Base-by-base conservation (phyloP, 148 eudicot species). In the Arbutus unedo region DNA sequence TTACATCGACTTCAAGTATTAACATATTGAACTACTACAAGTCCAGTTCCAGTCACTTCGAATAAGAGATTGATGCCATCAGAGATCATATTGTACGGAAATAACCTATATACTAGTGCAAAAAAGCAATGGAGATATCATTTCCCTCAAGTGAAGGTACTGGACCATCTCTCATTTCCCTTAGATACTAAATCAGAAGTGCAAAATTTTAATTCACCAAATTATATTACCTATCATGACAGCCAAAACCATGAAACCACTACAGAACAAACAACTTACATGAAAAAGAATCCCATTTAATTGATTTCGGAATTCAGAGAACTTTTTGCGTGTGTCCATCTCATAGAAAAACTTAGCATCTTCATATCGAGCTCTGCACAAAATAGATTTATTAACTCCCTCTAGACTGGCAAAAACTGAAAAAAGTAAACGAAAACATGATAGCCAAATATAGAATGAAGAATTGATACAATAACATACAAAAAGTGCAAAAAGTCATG, bases 311-410 rank as follows among this genome's bases (percentile, higher is more conserved):
- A 97, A 97, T 85, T 97, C 96, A 23, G 93, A 83, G 77, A 92
- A 85, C 84, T 91, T 92, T 88, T 92, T 97, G 53, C 91, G 88
- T 0, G 93, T 88, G 87, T 97, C 99, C 82, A 90, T 84, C 90
- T 92, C 96, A 80, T 97, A 97, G 90, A 97, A 97, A 84, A 97
- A 97, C 81, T 97, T 94, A 57, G 98, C 99, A 90, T 97, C 99
- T 92, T 97, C 98, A 90, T 93, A 97, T 16, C 99, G 96, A 82
- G 99, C 99, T 88, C 99, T 97, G 93, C 82, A 82, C 38, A 51
- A 38, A 51, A 76, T 53, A 15, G 13, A 18, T 13, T 31, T 25
- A 51, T 51, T 81, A 50, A 16, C 21, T 8, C 43, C 76, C 18
- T 15, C 18, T 38, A 41, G 51, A 50, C 49, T 68, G 49, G 31